Conservation (phyloP, 1,139 yeast genomes). For the Debaryomyces sp. region DNA sequence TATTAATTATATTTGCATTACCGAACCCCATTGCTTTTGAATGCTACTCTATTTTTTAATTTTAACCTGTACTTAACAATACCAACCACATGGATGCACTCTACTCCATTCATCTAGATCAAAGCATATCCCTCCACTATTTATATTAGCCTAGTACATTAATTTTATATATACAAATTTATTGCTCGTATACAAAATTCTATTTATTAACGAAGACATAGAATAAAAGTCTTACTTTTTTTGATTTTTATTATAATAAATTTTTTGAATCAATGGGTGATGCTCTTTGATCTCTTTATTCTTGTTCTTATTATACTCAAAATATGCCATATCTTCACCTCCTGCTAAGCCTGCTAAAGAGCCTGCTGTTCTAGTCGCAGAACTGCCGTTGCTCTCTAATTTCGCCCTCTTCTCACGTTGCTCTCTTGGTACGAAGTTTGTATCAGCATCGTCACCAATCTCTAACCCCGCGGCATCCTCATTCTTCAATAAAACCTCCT, state of each 20-base stretch:
- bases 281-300: constrained; percentile 83
- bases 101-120: too few species aligned
- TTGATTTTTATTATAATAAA: constrained; percentile 60
- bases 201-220: constrained; percentile 3
- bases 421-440: constrained; percentile 59
- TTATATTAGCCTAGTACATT: not conserved
- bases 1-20: not conserved
- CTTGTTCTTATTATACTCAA: constrained; percentile 84
- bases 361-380: constrained; percentile 80
- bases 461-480: constrained; percentile 98
- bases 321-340: constrained; percentile 99
- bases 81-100: not conserved
- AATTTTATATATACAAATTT: constrained; percentile 5
- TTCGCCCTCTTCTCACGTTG: constrained; percentile 52
- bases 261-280: constrained; percentile 77
- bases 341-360: constrained; percentile 96
- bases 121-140: not conserved
- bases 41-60: not conserved
- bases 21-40: not conserved
- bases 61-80: not conserved
- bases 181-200: constrained; percentile 1
- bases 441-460: constrained; percentile 92
- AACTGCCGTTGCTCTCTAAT: constrained; percentile 25
- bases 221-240: constrained; percentile 27
- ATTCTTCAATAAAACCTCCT: constrained; percentile 88